Conservation (phyloP, 305 asterid species). For the Solanum hybrid region DNA sequence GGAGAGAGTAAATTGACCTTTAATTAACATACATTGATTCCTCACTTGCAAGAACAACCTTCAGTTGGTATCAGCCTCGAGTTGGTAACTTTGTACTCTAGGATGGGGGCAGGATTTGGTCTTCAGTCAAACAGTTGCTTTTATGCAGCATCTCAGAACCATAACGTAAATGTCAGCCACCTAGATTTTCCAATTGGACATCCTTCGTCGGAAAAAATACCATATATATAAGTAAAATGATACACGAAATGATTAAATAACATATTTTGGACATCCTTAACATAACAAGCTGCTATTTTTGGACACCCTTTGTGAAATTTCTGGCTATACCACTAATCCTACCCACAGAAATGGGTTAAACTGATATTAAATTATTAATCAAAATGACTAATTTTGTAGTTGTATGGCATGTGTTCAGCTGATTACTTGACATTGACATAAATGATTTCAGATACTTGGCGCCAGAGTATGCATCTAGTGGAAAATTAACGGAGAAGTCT, state of each 20-base stretch:
- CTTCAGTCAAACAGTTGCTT: not conserved
- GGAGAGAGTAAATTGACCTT: not conserved
- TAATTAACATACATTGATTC: not conserved
- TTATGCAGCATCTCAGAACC: not conserved
- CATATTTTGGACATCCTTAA: too few species aligned
- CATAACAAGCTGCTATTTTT: too few species aligned
- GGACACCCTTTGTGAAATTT: too few species aligned
- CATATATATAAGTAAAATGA: too few species aligned
- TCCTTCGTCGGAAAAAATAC: too few species aligned
- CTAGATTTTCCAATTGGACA: not conserved
- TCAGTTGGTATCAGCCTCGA: not conserved
- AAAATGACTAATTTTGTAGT: not conserved
- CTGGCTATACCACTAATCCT: not conserved
- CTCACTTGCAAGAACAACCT: not conserved
- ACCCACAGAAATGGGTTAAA: not conserved
- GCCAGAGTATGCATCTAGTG: slow-evolving; percentile 66
- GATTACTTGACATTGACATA: slow-evolving; percentile 12
- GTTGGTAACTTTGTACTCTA: not conserved
- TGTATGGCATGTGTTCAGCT: not conserved
- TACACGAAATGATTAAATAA: too few species aligned
- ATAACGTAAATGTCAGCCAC: not conserved
- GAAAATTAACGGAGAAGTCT: slow-evolving; percentile 63
- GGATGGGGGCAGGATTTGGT: not conserved
- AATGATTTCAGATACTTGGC: slow-evolving; percentile 51
- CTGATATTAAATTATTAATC: not conserved